Base-by-base conservation (phyloP, 2,329 filamentous ascomycete species). In the Diplodia scrobiculata region DNA sequence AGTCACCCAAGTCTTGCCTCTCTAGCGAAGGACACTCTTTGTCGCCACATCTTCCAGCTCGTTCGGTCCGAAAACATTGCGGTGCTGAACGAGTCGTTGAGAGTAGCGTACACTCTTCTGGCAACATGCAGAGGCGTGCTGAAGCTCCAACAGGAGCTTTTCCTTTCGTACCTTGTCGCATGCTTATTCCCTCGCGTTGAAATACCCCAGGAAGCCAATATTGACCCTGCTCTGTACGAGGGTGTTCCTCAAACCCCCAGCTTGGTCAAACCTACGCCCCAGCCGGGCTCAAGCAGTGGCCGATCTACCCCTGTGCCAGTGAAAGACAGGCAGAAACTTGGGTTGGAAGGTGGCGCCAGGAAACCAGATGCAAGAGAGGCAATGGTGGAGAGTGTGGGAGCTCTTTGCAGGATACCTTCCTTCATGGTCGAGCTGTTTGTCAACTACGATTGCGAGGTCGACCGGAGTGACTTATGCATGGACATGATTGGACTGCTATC, bases 311-410 rank as follows among this genome's bases (percentile, higher is more conserved):
- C 95, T 34, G 91, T 98, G 1, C 90, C 91, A 6, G 89, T 97
- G 64, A 93, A 93, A 74, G 95, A 99, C 73, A 87, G 95, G 63
- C 92, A 96, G 76, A 95, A 92, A 75, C 84, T 98, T 41, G 95
- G 95, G 0, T 82, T 99, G 74, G 95, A 98, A 78, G 94, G 95
- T 1, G 93, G 94, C 9, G 87, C 91, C 41, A 86, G 95, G 68
- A 97, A 96, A 75, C 95, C 95, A 3, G 96, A 99, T 78, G 93
- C 95, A 34, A 86, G 95, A 71, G 95, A 99, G 81, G 93, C 95
- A 36, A 99, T 99, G 95, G 92, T 99, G 4, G 95, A 99, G 79
- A 96, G 91, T 71, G 89, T 99, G 52, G 93, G 94, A 41, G 92
- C 94, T 65, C 82, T 99, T 67, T 91, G 92, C 45, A 86, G 96